These are phyloP conservation scores for Crinitomyces ghanaensis DNA, from an alignment of 805 yeast genomes.

Conservation along the genomic window DNA sequence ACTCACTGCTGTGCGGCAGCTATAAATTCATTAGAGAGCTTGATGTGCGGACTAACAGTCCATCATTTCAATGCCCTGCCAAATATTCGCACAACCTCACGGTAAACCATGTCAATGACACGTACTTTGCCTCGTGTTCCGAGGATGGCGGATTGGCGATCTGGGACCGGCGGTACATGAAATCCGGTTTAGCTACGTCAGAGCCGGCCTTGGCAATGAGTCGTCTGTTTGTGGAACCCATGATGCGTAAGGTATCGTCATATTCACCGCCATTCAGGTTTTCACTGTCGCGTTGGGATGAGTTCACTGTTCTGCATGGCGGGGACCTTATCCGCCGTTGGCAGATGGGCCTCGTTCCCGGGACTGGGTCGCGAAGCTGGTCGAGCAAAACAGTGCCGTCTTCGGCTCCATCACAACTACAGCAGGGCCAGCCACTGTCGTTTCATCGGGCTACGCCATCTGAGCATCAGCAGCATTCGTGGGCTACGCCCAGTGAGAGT, in stretches of 20 bases:
- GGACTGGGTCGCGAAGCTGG: not conserved
- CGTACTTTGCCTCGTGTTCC: conserved; percentile 60
- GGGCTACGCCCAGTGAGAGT: not conserved
- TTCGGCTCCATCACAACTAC: too few species aligned
- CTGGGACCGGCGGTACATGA: conserved; percentile 31
- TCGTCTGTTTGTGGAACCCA: conserved; percentile 11
- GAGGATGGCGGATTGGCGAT: conserved; percentile 79
- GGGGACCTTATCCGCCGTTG: conserved; percentile 73
- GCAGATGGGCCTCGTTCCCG: conserved; percentile 44
- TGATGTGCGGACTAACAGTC: conserved; percentile 51
- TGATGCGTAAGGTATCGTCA: not conserved
- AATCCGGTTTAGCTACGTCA: conserved; percentile 9
- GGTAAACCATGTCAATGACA: conserved; percentile 55
- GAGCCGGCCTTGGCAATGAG: conserved; percentile 16
- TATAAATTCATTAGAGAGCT: conserved; percentile 68
- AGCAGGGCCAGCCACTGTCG: too few species aligned
- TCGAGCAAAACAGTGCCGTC: too few species aligned
- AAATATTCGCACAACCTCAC: conserved; percentile 57
- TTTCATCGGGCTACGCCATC: too few species aligned
- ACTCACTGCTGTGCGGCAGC: conserved; percentile 56
- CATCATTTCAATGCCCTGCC: conserved; percentile 59
- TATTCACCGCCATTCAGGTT: conserved; percentile 13
- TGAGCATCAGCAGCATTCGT: too few species aligned
- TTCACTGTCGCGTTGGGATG: conserved; percentile 53
- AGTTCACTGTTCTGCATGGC: conserved; percentile 66